phyloP scores from a whole-genome alignment of 495 filamentous ascomycete genomes.

The Penicillium maclennaniae region DNA sequence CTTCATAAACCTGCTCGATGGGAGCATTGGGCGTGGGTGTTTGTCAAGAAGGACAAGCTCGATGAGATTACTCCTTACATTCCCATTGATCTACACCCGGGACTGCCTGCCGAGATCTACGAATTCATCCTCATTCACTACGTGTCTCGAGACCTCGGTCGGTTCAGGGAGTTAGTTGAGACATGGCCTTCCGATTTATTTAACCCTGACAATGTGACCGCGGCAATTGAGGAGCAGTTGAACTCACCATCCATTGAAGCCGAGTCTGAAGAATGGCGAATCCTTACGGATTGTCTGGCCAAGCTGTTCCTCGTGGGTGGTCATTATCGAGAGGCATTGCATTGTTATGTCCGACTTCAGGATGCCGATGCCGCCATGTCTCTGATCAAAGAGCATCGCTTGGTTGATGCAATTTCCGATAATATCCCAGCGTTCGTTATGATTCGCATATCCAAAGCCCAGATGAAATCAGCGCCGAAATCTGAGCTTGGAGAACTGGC shows the following conservation, averaged over 20 bases:
- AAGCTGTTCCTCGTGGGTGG: constrained; percentile 77
- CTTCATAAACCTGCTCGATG: constrained; percentile 73
- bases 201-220: constrained; percentile 63
- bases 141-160: constrained; percentile 61
- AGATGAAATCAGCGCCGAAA: constrained; percentile 60
- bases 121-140: constrained; percentile 85
- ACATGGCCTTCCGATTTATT: constrained; percentile 83
- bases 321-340: constrained; percentile 75
- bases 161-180: constrained; percentile 75
- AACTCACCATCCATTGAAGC: constrained; percentile 61
- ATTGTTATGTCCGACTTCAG: constrained; percentile 83
- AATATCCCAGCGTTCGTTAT: constrained; percentile 86
- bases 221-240: constrained; percentile 70
- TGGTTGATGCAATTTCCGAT: constrained; percentile 80
- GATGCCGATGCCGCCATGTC: constrained; percentile 86
- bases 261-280: constrained; percentile 78
- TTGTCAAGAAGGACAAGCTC: constrained; percentile 76
- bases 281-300: constrained; percentile 76
- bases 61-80: constrained; percentile 86
- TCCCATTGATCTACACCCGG: constrained; percentile 70
- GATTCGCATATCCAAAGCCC: constrained; percentile 73
- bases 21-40: constrained; percentile 93
- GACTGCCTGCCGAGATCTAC: constrained; percentile 78
- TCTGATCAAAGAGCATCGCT: constrained; percentile 75
- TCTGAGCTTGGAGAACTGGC: constrained; percentile 72